phyloP scores from a whole-genome alignment of 192 early-diverging fungal species.

The Backusella morwellensis region DNA sequence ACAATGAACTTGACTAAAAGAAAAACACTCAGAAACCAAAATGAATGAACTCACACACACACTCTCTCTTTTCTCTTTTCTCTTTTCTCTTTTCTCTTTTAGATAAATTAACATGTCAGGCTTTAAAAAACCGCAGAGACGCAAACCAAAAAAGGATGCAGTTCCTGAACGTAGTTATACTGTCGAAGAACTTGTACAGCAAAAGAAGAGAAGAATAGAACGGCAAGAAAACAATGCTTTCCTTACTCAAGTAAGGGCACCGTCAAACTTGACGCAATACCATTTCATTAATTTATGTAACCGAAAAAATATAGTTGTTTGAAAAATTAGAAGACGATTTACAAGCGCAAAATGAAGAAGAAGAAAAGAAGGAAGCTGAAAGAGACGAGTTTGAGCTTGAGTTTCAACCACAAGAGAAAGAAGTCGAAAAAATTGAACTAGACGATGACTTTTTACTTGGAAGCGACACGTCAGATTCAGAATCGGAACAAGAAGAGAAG shows the following conservation, averaged over 20 bases:
- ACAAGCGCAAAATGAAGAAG: neutral
- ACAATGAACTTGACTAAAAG: neutral
- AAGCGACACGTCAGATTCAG: neutral
- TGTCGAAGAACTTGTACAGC: neutral
- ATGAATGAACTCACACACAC: neutral
- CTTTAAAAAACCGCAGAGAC: neutral
- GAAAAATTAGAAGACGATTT: neutral
- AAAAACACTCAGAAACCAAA: neutral
- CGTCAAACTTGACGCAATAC: neutral
- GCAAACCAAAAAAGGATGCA: neutral
- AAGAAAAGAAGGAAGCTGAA: neutral
- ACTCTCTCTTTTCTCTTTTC: neutral
- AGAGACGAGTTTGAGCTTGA: neutral
- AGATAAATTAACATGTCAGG: neutral
- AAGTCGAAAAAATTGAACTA: neutral
- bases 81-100: neutral
- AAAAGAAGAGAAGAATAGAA: conserved; percentile 1
- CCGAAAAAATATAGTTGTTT: neutral
- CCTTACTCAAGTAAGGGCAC: neutral
- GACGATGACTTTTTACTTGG: conserved; percentile 2
- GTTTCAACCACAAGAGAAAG: neutral
- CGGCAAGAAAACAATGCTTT: neutral
- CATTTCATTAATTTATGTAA: neutral
- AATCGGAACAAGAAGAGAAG: neutral
- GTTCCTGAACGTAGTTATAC: neutral